Conservation (phyloP, 2,329 filamentous ascomycete species). For the Bipolaris victoriae region DNA sequence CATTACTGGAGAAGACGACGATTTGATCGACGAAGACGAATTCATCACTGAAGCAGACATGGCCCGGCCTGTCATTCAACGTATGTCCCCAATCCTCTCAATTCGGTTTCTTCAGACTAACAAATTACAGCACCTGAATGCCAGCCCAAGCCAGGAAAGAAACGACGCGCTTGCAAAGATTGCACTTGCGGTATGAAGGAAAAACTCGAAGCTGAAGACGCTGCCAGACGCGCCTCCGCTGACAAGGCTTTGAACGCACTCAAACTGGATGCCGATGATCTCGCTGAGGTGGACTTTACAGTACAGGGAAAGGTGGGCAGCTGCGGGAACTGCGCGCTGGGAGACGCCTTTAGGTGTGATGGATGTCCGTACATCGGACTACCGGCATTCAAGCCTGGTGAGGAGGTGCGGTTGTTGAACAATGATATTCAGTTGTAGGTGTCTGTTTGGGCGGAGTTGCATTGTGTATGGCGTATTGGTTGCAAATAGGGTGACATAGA, state of each 20-base stretch:
- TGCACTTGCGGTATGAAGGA: conserved; percentile 93
- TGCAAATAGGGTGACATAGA: conserved; percentile 1
- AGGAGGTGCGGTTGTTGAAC: conserved; percentile 88
- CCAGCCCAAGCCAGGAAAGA: conserved; percentile 83
- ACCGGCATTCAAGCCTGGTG: conserved; percentile 94
- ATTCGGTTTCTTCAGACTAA: conserved; percentile 11
- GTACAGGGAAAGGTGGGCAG: conserved; percentile 96
- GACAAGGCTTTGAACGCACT: conserved; percentile 69
- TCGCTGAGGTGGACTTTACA: conserved; percentile 93
- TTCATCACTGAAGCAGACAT: conserved; percentile 86
- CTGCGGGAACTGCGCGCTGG: conserved; percentile 91
- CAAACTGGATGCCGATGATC: conserved; percentile 75
- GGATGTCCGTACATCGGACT: conserved; percentile 86
- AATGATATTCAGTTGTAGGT: conserved; percentile 79
- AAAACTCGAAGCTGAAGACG: conserved; percentile 84
- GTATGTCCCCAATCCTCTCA: conserved; percentile 61
- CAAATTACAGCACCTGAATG: conserved; percentile 74
- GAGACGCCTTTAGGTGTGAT: conserved; percentile 74
- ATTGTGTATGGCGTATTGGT: conserved; percentile 8
- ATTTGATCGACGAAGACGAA: conserved; percentile 88
- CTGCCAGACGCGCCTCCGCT: conserved; percentile 67
- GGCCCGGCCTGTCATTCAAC: conserved; percentile 75
- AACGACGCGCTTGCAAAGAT: conserved; percentile 94
- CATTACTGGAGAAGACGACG: conserved; percentile 71
- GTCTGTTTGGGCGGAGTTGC: background rate